Evolutionary conservation across 2,329 filamentous ascomycete genomes (phyloP).

Genomic region (Ceratocystis lukuohia): DNA sequence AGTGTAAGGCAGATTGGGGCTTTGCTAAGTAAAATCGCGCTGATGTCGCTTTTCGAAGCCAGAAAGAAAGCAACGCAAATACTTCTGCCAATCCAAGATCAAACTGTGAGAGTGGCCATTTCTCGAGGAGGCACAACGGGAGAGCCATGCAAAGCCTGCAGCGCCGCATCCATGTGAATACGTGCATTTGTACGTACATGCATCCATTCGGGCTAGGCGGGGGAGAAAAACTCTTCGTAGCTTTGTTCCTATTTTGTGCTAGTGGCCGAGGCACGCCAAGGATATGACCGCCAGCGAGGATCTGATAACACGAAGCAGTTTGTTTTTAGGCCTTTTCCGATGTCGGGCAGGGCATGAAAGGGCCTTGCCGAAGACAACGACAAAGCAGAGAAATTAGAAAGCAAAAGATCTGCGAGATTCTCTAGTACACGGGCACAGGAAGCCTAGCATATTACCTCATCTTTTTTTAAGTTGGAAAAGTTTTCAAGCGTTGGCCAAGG

Average conservation of each 20-base stretch:
- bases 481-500: neutral
- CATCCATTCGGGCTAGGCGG: neutral
- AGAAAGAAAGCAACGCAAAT: too few relatives aligned
- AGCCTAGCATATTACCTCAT: too few relatives aligned
- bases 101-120: too few relatives aligned
- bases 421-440: neutral
- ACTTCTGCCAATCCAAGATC: too few relatives aligned
- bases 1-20: too few relatives aligned
- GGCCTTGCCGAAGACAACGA: neutral
- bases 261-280: neutral
- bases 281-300: neutral
- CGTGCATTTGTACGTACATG: too few relatives aligned
- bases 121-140: too few relatives aligned
- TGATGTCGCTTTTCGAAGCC: too few relatives aligned
- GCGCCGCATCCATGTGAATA: too few relatives aligned
- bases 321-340: neutral
- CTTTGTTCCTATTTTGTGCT: conserved; percentile 8
- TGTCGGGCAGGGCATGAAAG: neutral
- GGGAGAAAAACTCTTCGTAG: conserved; percentile 6
- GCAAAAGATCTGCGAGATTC: neutral
- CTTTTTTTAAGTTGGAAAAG: neutral
- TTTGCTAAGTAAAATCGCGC: too few relatives aligned
- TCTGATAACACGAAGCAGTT: conserved; percentile 3
- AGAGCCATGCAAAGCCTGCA: too few relatives aligned
- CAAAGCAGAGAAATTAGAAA: neutral